phyloP scores from a whole-genome alignment of 805 yeast species.

The Ogataea nakhonphanomensis region DNA sequence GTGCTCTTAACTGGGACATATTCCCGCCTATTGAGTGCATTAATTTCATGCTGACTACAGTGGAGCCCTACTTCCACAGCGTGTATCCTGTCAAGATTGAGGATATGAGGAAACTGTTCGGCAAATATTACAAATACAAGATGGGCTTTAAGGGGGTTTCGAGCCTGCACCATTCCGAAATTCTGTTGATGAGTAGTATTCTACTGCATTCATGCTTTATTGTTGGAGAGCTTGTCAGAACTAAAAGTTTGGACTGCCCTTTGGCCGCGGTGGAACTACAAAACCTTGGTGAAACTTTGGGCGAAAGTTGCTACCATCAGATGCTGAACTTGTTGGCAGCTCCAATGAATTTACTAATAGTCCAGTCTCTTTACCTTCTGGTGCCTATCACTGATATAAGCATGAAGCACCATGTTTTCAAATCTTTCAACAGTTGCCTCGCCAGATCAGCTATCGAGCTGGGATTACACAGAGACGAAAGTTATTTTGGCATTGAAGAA shows the following conservation, averaged over 20 bases:
- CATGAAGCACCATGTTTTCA: not conserved
- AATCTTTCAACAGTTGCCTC: constrained; percentile 41
- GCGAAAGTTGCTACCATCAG: not conserved
- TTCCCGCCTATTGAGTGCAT: not conserved
- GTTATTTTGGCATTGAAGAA: constrained; percentile 34
- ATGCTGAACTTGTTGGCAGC: not conserved
- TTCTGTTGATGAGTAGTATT: constrained; percentile 31
- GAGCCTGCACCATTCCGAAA: constrained; percentile 31
- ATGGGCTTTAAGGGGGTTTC: constrained; percentile 24
- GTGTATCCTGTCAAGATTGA: not conserved
- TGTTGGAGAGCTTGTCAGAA: constrained; percentile 6
- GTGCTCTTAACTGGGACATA: not conserved
- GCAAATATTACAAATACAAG: constrained; percentile 23
- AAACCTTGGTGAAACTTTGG: constrained; percentile 25
- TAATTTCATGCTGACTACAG: not conserved
- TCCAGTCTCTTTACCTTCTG: not conserved
- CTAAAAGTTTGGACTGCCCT: constrained; percentile 1
- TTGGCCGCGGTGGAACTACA: constrained; percentile 21
- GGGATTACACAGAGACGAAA: constrained; percentile 53
- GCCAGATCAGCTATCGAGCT: constrained; percentile 53
- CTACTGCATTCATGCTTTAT: constrained; percentile 22
- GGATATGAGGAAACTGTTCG: constrained; percentile 10
- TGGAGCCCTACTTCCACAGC: not conserved
- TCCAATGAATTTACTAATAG: not conserved
- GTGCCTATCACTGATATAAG: not conserved